Base-by-base conservation (phyloP, 108 stramenopile genomes). In the Skeletonema tropicum region DNA sequence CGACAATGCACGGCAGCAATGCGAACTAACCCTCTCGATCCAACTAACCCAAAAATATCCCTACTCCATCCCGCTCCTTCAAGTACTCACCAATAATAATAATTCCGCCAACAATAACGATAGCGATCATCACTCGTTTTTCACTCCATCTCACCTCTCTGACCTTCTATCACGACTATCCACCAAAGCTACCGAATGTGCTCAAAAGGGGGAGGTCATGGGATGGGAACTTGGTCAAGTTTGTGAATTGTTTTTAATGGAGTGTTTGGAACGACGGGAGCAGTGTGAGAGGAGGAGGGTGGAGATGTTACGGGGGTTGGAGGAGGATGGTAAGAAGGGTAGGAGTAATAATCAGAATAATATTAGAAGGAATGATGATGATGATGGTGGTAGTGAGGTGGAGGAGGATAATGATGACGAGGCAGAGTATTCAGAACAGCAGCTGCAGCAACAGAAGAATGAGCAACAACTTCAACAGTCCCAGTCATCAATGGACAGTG, bases 161-260 rank as follows among this genome's bases (percentile, higher is more conserved):
- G 64, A 76, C n/a, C 64, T 94, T 5, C 52, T 86, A 62, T 0
- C 58, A 21, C 66, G 68, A 29, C 41, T 94, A 15, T 26, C 73
- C 10, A 48, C 52, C 2, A 77, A 90, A 32, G 87, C 89, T 0
- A 64, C 49, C 11, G 90, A 91, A 46, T 82, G 87, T 23, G 83
- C 91, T n/a, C 42, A 41, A 15, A 68, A 48, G 8, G 91, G 91
- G 7, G 74, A 66, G 13, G 90, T 92, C 14, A 90, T 92, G 90
- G 83, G 92, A 25, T 82, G 85, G 66, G 91, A 94, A 66, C 55
- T 94, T 48, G 90, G 90, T 1, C 91, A 90, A 60, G 68, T 90
- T 10, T 86, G 74, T 9, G 91, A 94, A 74, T 89, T 86, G 26
- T 94, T 78, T 74, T 73, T 94, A n/a, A 35, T 87, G 35, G 79